phyloP scores from a whole-genome alignment of 495 filamentous ascomycete species.

The Filosporella fistucella region DNA sequence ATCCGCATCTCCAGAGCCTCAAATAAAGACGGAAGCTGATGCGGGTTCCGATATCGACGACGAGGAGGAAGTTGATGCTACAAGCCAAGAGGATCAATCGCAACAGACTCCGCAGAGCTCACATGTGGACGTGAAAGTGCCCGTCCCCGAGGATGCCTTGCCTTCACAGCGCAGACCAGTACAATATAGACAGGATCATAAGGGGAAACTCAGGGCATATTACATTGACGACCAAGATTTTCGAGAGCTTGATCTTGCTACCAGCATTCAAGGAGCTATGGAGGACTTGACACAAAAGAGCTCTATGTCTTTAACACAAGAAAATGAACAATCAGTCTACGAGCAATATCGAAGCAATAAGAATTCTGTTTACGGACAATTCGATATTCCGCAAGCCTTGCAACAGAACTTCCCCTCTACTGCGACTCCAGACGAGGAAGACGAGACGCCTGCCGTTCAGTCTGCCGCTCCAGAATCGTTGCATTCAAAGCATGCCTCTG shows the following conservation, averaged over 20 bases:
- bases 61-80: no score
- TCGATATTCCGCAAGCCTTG: background rate
- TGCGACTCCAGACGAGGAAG: background rate
- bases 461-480: background rate
- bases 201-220: conserved; percentile 1
- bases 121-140: no score
- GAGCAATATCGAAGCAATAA: conserved; percentile 7
- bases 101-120: no score
- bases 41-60: no score
- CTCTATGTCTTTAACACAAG: conserved; percentile 19
- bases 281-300: conserved; percentile 19
- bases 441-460: background rate
- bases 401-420: background rate
- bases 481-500: conserved; percentile 15
- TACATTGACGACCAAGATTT: background rate
- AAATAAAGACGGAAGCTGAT: no score
- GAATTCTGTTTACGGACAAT: no score
- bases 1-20: no score
- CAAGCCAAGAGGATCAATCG: no score
- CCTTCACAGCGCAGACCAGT: background rate
- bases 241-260: background rate
- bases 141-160: background rate
- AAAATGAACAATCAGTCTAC: conserved; percentile 19
- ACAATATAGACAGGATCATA: background rate
- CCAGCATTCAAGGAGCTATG: background rate